These are phyloP conservation scores for Aspergillus sp. DNA, from an alignment of 2,329 filamentous ascomycete species.

Conservation along the genomic window DNA sequence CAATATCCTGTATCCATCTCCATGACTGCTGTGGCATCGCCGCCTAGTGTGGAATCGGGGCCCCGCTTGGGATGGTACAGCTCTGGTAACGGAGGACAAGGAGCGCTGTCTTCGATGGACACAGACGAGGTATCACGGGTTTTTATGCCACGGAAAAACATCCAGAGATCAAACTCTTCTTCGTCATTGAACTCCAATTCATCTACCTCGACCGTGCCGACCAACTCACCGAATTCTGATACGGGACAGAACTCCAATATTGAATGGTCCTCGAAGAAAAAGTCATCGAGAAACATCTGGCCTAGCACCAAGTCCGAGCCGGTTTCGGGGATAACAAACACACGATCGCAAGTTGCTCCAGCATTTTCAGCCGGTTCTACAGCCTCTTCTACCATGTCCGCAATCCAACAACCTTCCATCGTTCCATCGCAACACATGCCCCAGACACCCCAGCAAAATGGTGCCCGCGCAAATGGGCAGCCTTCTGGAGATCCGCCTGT, in stretches of 20 bases:
- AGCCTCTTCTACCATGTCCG: slow-evolving; percentile 56
- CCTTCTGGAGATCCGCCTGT: slow-evolving; percentile 58
- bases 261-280: slow-evolving; percentile 41
- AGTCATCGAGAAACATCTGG: slow-evolving; percentile 51
- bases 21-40: slow-evolving; percentile 63
- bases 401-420: slow-evolving; percentile 56
- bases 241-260: slow-evolving; percentile 29
- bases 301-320: slow-evolving; percentile 60
- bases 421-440: slow-evolving; percentile 63
- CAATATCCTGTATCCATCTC: slow-evolving; percentile 22
- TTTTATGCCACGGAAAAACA: slow-evolving; percentile 80
- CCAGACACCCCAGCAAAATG: slow-evolving; percentile 58
- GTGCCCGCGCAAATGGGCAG: slow-evolving; percentile 39
- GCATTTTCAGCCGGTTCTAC: slow-evolving; percentile 52
- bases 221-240: slow-evolving; percentile 29
- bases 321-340: slow-evolving; percentile 55
- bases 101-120: slow-evolving; percentile 64
- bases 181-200: slow-evolving; percentile 64
- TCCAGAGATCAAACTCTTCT: slow-evolving; percentile 83
- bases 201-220: slow-evolving; percentile 47
- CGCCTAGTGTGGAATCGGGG: slow-evolving; percentile 56
- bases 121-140: slow-evolving; percentile 79
- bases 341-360: slow-evolving; percentile 56
- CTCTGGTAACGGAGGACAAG: slow-evolving; percentile 50
- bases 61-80: slow-evolving; percentile 56